Evolutionary conservation across 2,329 filamentous ascomycete genomes (phyloP).

Genomic region (Metarhizium brunneum): DNA sequence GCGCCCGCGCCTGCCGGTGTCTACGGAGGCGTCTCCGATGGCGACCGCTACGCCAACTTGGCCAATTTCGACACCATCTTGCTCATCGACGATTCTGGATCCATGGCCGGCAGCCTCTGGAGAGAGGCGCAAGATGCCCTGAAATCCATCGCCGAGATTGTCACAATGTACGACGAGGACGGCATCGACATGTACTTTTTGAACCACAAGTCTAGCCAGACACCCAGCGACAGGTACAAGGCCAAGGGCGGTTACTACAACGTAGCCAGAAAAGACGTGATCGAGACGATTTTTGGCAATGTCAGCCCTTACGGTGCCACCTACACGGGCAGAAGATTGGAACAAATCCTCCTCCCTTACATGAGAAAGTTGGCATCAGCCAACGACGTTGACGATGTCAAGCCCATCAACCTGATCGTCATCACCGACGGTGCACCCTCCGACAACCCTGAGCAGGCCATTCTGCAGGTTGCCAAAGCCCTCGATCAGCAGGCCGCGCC

Average conservation of each 20-base stretch:
- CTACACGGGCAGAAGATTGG: slow-evolving; percentile 63
- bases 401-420: slow-evolving; percentile 84
- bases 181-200: slow-evolving; percentile 90
- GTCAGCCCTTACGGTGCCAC: slow-evolving; percentile 60
- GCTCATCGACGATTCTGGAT: slow-evolving; percentile 84
- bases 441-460: slow-evolving; percentile 66
- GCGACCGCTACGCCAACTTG: slow-evolving; percentile 70
- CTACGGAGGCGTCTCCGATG: slow-evolving; percentile 23
- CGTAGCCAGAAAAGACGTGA: slow-evolving; percentile 42
- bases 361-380: slow-evolving; percentile 34
- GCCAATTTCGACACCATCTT: slow-evolving; percentile 77
- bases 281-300: slow-evolving; percentile 60
- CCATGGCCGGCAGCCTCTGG: slow-evolving; percentile 76
- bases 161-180: slow-evolving; percentile 68
- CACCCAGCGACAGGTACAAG: slow-evolving; percentile 25
- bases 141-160: slow-evolving; percentile 68
- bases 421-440: slow-evolving; percentile 81
- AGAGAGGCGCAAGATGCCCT: slow-evolving; percentile 63
- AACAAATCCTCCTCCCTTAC: slow-evolving; percentile 66
- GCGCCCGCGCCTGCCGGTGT: background rate
- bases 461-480: slow-evolving; percentile 58
- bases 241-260: slow-evolving; percentile 52
- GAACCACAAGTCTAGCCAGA: slow-evolving; percentile 48
- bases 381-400: slow-evolving; percentile 38
- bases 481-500: slow-evolving; percentile 63